These are phyloP conservation scores for Epichloe sibirici DNA, from an alignment of 2,329 filamentous ascomycete species.

Conservation along the genomic window DNA sequence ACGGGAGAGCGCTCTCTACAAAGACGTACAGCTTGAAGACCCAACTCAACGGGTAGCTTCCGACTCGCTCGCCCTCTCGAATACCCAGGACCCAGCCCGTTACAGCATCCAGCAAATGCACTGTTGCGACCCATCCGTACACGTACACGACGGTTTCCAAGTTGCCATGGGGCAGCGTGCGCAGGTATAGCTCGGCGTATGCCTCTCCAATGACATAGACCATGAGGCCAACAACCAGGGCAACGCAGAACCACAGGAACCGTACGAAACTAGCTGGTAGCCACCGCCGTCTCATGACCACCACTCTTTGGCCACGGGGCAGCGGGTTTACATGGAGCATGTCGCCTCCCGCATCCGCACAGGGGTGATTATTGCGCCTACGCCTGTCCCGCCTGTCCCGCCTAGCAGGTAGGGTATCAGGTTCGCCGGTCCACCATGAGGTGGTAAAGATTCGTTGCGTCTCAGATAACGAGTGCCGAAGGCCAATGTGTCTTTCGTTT, in stretches of 20 bases:
- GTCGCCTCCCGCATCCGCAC: conserved; percentile 27
- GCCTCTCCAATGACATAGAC: conserved; percentile 58
- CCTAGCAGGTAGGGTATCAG: conserved; percentile 30
- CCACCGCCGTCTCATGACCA: conserved; percentile 40
- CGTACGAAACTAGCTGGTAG: conserved; percentile 54
- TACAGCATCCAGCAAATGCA: conserved; percentile 50
- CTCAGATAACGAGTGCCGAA: conserved; percentile 49
- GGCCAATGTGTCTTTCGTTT: conserved; percentile 49
- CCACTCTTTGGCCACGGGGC: conserved; percentile 19
- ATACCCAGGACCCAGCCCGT: conserved; percentile 57
- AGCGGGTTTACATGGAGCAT: conserved; percentile 14
- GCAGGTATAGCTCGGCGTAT: conserved; percentile 56
- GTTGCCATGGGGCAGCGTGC: conserved; percentile 53
- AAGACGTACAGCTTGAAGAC: conserved; percentile 52
- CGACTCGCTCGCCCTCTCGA: conserved; percentile 52
- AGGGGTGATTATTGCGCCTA: conserved; percentile 14
- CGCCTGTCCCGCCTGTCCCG: conserved; percentile 26
- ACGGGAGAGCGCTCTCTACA: neutral
- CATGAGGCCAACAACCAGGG: conserved; percentile 48
- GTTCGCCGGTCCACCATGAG: conserved; percentile 53
- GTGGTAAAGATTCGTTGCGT: conserved; percentile 56
- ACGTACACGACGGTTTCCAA: conserved; percentile 58
- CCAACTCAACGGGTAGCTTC: conserved; percentile 59
- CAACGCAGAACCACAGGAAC: conserved; percentile 58
- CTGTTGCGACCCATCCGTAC: conserved; percentile 57